Evolutionary conservation across 495 filamentous ascomycete species (phyloP).

Genomic region (Xylaria flabelliformis): DNA sequence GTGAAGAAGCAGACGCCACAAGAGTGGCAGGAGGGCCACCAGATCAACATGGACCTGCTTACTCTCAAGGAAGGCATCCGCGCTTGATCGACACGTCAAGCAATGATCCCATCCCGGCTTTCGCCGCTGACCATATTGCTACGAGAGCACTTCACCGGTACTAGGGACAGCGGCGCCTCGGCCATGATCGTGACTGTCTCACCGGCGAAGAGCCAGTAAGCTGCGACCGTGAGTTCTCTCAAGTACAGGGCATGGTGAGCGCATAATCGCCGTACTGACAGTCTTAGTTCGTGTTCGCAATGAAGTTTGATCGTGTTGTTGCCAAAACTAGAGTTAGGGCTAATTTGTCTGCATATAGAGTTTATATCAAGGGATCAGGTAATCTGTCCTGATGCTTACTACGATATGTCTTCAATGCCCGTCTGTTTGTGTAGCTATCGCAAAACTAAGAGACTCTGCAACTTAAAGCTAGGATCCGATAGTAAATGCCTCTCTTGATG

Average conservation of each 20-base stretch:
- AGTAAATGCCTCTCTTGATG: too few relatives aligned
- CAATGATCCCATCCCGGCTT: neutral
- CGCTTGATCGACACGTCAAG: neutral
- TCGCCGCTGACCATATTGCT: slow-evolving; percentile 1
- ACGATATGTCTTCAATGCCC: too few relatives aligned
- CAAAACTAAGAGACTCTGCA: too few relatives aligned
- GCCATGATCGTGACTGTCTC: neutral
- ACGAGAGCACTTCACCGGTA: neutral
- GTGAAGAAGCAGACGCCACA: neutral
- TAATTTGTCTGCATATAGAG: too few relatives aligned
- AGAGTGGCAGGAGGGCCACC: neutral
- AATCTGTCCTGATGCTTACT: too few relatives aligned
- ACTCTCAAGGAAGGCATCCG: neutral
- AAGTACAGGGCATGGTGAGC: neutral
- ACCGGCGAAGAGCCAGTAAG: neutral
- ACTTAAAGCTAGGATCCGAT: too few relatives aligned
- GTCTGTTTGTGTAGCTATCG: too few relatives aligned
- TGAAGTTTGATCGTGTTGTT: too few relatives aligned
- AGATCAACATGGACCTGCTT: neutral
- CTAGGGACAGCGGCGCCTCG: too few relatives aligned
- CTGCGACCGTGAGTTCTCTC: neutral
- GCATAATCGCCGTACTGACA: neutral
- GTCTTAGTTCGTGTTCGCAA: neutral
- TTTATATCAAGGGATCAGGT: too few relatives aligned
- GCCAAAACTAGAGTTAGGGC: too few relatives aligned